Base-by-base conservation (phyloP, 495 filamentous ascomycete genomes). In the Annulohypoxylon maeteangense region DNA sequence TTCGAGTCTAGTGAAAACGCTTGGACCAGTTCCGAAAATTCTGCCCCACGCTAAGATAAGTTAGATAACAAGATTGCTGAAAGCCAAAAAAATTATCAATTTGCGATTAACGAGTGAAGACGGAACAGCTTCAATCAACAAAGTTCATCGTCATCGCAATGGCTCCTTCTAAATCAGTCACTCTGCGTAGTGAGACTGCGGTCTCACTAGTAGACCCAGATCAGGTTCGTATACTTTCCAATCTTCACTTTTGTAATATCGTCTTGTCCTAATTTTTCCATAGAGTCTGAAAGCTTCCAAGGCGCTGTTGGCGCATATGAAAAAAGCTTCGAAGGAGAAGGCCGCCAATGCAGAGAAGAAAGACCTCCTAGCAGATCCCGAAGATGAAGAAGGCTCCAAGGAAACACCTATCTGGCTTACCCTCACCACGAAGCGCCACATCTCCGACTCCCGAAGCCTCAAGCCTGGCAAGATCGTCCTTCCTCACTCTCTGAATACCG, bases 361-460 rank as follows among this genome's bases (percentile, higher is more conserved):
- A 78, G 78, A 81, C 54, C 91, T 90, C 56, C 86, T 97, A 32
- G 90, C 95, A 73, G 86, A 84, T 16, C 85, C 87, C 67, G 86
- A 86, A 42, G 84, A 85, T 53, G 82, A 81, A 32, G 83, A 87
- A 14, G 85, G 90, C 61, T 87, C 88, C 59, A 87, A 89, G 65
- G 82, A 87, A 65, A 77, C 79, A 0, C 87, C 92, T 2, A 83
- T 98, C 60, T 97, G 92, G 91, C 87, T 99, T 32, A 88, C 90
- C 10, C 81, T 99, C 55, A 92, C 93, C 50, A 97, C 94, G 48
- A 98, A 98, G 81, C 93, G 92, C 80, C 92, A 95, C 77, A 89
- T 95, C 62, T 83, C 88, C 59, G 90, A 93, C 75, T 87, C 87
- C 74, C 89, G 89, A 77, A 87, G 87, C 44, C 85, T 98, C 58